These are phyloP conservation scores for Solanum corneliomulleri DNA, from an alignment of 257 asterid species.

Conservation along the genomic window DNA sequence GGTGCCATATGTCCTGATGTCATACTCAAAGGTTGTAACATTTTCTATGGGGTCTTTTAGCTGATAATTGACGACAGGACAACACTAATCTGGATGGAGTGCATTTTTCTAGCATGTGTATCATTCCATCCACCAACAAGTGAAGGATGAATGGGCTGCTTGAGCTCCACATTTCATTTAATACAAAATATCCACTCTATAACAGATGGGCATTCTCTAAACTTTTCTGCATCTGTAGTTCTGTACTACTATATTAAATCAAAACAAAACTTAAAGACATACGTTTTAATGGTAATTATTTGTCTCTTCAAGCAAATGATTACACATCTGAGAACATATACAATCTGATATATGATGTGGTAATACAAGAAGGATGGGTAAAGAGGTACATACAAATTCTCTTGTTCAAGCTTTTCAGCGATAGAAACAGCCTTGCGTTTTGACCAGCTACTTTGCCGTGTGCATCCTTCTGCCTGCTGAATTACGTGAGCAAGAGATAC, in stretches of 20 bases:
- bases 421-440: constrained; percentile 79
- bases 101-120: not conserved
- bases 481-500: constrained; percentile 88
- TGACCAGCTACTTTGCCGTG: constrained; percentile 73
- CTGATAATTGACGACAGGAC: not conserved
- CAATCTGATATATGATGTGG: not conserved
- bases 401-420: constrained; percentile 94
- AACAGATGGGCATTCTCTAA: not conserved
- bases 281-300: not conserved
- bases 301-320: not conserved
- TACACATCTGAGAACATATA: not conserved
- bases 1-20: not conserved
- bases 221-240: not conserved
- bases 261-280: not conserved
- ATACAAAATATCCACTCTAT: not conserved
- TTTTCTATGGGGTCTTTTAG: not conserved
- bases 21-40: not conserved
- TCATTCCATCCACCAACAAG: not conserved
- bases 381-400: constrained; percentile 60
- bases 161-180: not conserved
- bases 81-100: not conserved
- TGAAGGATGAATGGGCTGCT: not conserved
- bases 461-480: constrained; percentile 72
- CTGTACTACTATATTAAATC: not conserved
- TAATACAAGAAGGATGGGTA: not conserved